Conservation (phyloP, 192 early-diverging fungal genomes). For the Coemansia sp. region DNA sequence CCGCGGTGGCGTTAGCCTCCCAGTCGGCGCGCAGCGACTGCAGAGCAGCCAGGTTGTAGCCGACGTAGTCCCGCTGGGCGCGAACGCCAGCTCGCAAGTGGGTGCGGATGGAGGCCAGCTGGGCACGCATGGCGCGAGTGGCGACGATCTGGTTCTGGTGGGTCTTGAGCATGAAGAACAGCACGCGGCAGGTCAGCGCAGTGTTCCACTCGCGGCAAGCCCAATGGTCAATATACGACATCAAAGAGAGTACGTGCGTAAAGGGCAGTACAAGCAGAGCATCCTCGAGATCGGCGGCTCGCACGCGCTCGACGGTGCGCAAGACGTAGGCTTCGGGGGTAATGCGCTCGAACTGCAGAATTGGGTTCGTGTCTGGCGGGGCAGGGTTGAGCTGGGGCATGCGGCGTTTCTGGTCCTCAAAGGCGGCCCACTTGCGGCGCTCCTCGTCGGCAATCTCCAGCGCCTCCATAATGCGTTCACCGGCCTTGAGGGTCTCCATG, state of each 20-base stretch:
- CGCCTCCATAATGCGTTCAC: slow-evolving; percentile 92
- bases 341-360: slow-evolving; percentile 65
- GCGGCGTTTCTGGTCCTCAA: slow-evolving; percentile 53
- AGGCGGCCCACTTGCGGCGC: slow-evolving; percentile 63
- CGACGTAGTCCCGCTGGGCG: slow-evolving; percentile 78
- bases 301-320: slow-evolving; percentile 71
- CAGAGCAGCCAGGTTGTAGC: slow-evolving; percentile 88
- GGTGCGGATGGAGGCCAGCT: slow-evolving; percentile 71
- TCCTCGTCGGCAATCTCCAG: slow-evolving; percentile 89
- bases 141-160: slow-evolving; percentile 91
- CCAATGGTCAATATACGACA: slow-evolving; percentile 80
- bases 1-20: slow-evolving; percentile 69
- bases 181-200: slow-evolving; percentile 74
- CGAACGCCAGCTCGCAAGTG: slow-evolving; percentile 64
- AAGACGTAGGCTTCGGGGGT: slow-evolving; percentile 81
- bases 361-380: slow-evolving; percentile 61
- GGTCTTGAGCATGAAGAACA: slow-evolving; percentile 80
- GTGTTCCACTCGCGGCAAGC: slow-evolving; percentile 81
- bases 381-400: slow-evolving; percentile 42
- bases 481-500: slow-evolving; percentile 93
- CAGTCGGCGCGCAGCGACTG: slow-evolving; percentile 73
- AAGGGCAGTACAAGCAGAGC: slow-evolving; percentile 90
- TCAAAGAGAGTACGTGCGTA: slow-evolving; percentile 70
- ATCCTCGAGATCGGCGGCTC: slow-evolving; percentile 84
- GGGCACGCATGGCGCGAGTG: slow-evolving; percentile 74